Conservation (phyloP, 345 rosid species). For the Dovyalis caffra region DNA sequence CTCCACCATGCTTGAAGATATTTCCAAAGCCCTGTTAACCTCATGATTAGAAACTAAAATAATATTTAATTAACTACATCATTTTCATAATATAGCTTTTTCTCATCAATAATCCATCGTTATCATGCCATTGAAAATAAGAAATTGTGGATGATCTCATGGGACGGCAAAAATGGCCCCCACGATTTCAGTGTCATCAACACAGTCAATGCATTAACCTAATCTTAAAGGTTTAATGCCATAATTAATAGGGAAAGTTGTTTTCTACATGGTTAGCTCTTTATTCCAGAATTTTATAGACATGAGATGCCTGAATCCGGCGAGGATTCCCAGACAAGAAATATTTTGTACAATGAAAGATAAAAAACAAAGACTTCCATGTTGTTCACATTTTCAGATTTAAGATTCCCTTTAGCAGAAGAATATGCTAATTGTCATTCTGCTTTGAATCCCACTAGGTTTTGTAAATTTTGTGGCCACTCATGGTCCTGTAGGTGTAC, state of each 20-base stretch:
- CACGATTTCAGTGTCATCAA: conserved; percentile 34
- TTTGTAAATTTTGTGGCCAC: not conserved
- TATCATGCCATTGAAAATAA: conserved; percentile 54
- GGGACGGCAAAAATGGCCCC: conserved; percentile 42
- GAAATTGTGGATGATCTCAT: conserved; percentile 53
- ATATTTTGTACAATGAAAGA: not conserved
- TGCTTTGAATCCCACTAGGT: conserved; percentile 1
- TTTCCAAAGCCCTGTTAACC: conserved; percentile 2
- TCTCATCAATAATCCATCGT: conserved; percentile 20
- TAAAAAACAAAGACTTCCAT: not conserved
- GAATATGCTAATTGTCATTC: conserved; percentile 8
- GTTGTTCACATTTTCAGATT: not conserved
- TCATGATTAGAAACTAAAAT: not conserved
- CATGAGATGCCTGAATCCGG: not conserved
- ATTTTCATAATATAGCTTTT: not conserved
- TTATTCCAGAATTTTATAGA: not conserved
- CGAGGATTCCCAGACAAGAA: conserved; percentile 12
- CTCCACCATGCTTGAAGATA: conserved; percentile 15
- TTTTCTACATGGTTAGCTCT: not conserved
- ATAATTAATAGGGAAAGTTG: conserved; percentile 3
- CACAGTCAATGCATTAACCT: conserved; percentile 2
- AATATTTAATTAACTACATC: not conserved
- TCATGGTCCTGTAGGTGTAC: not conserved
- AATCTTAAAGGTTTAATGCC: conserved; percentile 1
- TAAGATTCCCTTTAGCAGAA: conserved; percentile 19